A percentile compares a stretch with the other conserved stretches of the same genome.
Conservation (phyloP, 441 rosid genomes). For the Gossypium davidsonii region DNA sequence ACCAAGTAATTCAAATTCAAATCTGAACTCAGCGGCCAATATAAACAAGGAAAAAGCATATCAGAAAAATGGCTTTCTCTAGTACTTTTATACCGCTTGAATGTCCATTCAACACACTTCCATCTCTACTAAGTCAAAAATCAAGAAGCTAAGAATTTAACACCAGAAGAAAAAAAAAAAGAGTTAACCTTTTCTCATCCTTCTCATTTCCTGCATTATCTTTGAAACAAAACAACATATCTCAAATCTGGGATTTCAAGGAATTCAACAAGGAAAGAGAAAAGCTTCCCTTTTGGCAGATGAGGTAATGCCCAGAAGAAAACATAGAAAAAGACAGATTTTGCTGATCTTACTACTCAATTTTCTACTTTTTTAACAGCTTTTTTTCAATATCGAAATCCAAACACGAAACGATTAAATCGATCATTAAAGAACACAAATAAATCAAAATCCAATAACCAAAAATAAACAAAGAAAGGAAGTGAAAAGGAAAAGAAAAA, state of each 20-base stretch:
- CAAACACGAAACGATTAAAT: not conserved
- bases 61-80: not conserved
- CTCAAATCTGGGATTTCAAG: not conserved
- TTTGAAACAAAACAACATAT: not conserved
- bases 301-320: not conserved
- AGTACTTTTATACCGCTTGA: not conserved
- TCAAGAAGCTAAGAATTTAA: not conserved
- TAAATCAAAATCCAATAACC: not conserved
- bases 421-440: not conserved
- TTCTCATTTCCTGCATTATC: not conserved
- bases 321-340: not conserved
- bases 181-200: not conserved
- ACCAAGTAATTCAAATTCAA: conserved; percentile 10
- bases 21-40: not conserved
- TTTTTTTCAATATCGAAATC: not conserved
- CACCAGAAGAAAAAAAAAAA: not conserved
- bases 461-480: not conserved
- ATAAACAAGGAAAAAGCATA: not conserved
- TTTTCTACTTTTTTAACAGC: no score
- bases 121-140: not conserved
- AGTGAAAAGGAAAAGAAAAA: not conserved
- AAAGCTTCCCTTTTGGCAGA: not conserved
- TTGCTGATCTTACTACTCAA: no score
- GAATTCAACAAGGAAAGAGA: not conserved
- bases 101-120: not conserved